Conservation (phyloP, 2,329 filamentous ascomycete genomes). For the Ceratocystis diversiconidia region DNA sequence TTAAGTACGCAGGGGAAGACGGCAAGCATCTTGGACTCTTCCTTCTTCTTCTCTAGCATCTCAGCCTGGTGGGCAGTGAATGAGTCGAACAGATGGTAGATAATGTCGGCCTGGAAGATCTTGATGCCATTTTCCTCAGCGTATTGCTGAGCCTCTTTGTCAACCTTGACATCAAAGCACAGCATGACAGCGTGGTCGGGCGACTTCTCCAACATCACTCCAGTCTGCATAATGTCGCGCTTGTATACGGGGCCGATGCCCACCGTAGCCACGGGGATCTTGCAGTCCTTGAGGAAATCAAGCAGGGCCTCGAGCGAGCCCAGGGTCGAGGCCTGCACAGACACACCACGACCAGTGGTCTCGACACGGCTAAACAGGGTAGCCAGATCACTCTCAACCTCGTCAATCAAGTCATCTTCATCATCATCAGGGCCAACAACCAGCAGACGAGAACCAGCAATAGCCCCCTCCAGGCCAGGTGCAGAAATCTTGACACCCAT, state of each 20-base stretch:
- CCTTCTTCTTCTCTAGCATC: constrained; percentile 81
- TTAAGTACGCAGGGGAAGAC: constrained; percentile 92
- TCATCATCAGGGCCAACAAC: constrained; percentile 92
- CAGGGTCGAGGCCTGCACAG: constrained; percentile 90
- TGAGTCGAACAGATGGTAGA: constrained; percentile 93
- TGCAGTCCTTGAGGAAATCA: constrained; percentile 88
- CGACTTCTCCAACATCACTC: constrained; percentile 89
- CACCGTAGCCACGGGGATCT: constrained; percentile 95
- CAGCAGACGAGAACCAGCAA: constrained; percentile 86
- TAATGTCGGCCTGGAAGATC: constrained; percentile 97
- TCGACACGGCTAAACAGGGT: constrained; percentile 82
- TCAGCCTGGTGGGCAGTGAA: constrained; percentile 92
- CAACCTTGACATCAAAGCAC: constrained; percentile 98
- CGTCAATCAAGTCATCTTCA: constrained; percentile 90
- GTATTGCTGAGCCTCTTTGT: constrained; percentile 85
- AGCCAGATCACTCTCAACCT: constrained; percentile 89
- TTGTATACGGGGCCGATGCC: constrained; percentile 96
- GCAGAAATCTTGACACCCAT: constrained; percentile 98
- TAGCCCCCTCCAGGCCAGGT: constrained; percentile 87
- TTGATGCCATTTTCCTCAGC: constrained; percentile 92
- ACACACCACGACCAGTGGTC: constrained; percentile 85
- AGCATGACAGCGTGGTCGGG: constrained; percentile 98
- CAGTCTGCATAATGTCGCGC: constrained; percentile 90
- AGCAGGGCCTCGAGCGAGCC: constrained; percentile 91
- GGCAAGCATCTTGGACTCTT: constrained; percentile 86